Evolutionary conservation across 495 filamentous ascomycete genomes (phyloP), one percentile per base, ranked within the genome.

Genomic region (Neurospora sublineolata): DNA sequence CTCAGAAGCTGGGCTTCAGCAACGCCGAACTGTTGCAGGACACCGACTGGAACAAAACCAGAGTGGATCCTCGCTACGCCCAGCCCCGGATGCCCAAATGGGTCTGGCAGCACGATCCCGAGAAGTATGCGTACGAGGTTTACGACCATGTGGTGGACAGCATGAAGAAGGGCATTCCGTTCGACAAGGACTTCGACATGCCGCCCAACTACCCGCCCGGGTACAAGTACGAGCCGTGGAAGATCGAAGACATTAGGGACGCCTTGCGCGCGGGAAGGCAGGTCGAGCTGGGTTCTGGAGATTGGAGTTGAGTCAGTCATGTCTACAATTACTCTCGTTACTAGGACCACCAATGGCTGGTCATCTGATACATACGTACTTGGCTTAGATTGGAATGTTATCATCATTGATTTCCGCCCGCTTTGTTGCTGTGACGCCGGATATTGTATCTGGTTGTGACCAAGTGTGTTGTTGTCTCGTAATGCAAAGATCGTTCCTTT

Each of bases 61-160:
- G 12, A 73, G 75, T 84, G 16, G 80, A 90, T 69, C 87, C 86
- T 8, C 80, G 83, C 36, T 76, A 78, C 11, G 83, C 85, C 20
- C 81, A 83, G 73, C 83, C 82, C n/a, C 83, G 82, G 74, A 78
- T 83, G 37, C 86, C 83, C 18, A 83, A 80, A 71, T 88, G 86
- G 87, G 79, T 89, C 23, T 86, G 80, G 79, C 73, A 75, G n/a
- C 86, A 88, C 73, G 86, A 89, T 72, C 84, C 87, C 0, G 87
- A 89, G 75, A 71, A 76, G 70, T 87, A 89, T 74, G 83, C 84
- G 7, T 85, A 88, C 68, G 82, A 86, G 70, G 83, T 87, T 67
- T 89, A 86, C 60, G 77, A 76, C 52, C 79, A 82, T 71, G 82
- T 82, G 39, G 80, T 80, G 12, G 79, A 82, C 20, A 80, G 78